Evolutionary conservation across 768 basidiomycete species (phyloP).

Genomic region (Termitomyces sp.): DNA sequence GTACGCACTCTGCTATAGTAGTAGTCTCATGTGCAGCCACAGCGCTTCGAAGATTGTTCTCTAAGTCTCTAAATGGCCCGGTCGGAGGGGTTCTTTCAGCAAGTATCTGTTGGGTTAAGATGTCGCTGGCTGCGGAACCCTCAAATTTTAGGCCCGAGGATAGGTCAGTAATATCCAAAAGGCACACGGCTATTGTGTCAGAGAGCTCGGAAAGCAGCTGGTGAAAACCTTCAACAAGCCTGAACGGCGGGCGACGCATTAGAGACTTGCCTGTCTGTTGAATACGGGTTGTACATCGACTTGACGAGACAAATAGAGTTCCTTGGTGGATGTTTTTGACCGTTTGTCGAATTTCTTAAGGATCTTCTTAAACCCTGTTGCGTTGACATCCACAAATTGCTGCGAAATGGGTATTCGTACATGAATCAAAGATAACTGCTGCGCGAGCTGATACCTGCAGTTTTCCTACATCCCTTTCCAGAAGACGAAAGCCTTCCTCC

Average conservation of each 20-base stretch:
- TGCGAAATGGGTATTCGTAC: conserved; percentile 26
- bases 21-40: conserved; percentile 54
- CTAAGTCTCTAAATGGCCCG: conserved; percentile 82
- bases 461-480: conserved; percentile 93
- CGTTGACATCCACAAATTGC: conserved; percentile 98
- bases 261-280: conserved; percentile 76
- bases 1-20: conserved; percentile 63
- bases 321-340: conserved; percentile 91
- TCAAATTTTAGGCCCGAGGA: conserved; percentile 75
- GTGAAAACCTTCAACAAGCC: conserved; percentile 5
- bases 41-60: conserved; percentile 79
- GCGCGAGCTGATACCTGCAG: conserved; percentile 60
- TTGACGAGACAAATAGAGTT: conserved; percentile 91
- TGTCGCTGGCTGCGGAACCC: conserved; percentile 68
- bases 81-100: conserved; percentile 54
- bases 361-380: conserved; percentile 94
- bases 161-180: conserved; percentile 73
- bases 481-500: conserved; percentile 90
- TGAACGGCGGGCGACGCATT: neutral
- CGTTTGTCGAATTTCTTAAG: conserved; percentile 98
- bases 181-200: conserved; percentile 83
- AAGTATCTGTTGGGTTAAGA: conserved; percentile 66
- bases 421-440: conserved; percentile 14
- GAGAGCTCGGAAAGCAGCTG: conserved; percentile 94
- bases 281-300: conserved; percentile 99